Percentiles rank a stretch among this genome's conserved stretches.
phyloP scores from a whole-genome alignment of 345 rosid species.

The Reutealis trisperma region DNA sequence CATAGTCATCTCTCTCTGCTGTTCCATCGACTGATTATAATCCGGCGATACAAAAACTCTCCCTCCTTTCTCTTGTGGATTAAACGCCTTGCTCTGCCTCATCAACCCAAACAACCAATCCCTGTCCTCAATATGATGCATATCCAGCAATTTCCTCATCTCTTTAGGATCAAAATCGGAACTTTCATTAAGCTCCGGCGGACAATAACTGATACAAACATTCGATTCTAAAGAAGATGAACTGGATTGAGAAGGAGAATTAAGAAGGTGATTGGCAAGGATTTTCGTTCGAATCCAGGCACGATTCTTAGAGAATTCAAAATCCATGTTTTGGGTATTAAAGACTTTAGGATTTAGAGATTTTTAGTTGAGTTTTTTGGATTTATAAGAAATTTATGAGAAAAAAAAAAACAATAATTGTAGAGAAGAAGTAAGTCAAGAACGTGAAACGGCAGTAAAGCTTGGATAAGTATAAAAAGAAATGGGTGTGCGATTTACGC shows the following conservation, averaged over 20 bases:
- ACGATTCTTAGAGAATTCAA: constrained; percentile 32
- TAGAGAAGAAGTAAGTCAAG: neutral
- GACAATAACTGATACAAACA: constrained; percentile 57
- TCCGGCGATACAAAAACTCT: constrained; percentile 71
- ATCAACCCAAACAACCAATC: constrained; percentile 80
- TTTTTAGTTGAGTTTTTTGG: neutral
- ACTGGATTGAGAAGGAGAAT: constrained; percentile 13
- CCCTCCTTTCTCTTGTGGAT: constrained; percentile 66
- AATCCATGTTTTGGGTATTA: neutral
- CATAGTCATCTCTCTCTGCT: constrained; percentile 85
- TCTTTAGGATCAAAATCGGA: constrained; percentile 53
- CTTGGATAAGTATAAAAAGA: no score
- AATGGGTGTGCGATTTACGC: no score
- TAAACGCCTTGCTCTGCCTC: constrained; percentile 66
- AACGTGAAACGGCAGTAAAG: neutral
- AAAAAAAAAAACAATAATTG: neutral
- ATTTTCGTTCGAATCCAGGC: constrained; percentile 52
- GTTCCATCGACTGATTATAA: constrained; percentile 90
- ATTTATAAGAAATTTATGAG: neutral
- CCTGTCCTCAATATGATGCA: constrained; percentile 67
- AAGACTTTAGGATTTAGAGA: neutral
- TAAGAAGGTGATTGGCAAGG: constrained; percentile 58
- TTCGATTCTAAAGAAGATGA: constrained; percentile 27
- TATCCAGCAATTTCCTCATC: constrained; percentile 71
- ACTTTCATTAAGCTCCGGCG: constrained; percentile 65